phyloP scores from a whole-genome alignment of 2,329 filamentous ascomycete genomes.

The Aspergillus fijiensis region DNA sequence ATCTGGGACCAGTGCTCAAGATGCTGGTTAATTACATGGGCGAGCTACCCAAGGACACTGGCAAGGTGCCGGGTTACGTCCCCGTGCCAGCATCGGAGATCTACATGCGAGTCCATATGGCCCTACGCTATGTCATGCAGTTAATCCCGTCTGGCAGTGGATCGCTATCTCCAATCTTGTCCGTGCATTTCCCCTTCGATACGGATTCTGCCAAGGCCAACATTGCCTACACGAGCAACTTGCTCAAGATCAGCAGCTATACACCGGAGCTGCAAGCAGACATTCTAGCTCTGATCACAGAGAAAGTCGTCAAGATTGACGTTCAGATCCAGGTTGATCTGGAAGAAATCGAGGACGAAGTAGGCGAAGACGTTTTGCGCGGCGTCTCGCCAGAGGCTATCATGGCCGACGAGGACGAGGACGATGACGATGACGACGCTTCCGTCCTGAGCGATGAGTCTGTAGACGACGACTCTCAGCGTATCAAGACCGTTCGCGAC shows the following conservation, averaged over 20 bases:
- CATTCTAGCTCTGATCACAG: slow-evolving; percentile 78
- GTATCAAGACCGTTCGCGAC: slow-evolving; percentile 69
- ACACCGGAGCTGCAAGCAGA: slow-evolving; percentile 75
- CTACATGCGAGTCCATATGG: slow-evolving; percentile 71
- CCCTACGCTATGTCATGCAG: slow-evolving; percentile 71
- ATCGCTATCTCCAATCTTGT: slow-evolving; percentile 66
- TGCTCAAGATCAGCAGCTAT: slow-evolving; percentile 75
- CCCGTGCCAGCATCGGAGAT: slow-evolving; percentile 64
- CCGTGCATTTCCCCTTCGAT: slow-evolving; percentile 70
- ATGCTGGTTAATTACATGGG: slow-evolving; percentile 81
- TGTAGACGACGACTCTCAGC: slow-evolving; percentile 45
- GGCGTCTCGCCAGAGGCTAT: slow-evolving; percentile 38
- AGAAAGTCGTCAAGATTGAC: slow-evolving; percentile 88
- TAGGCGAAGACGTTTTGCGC: slow-evolving; percentile 67
- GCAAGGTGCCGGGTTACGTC: slow-evolving; percentile 55
- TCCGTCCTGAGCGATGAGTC: slow-evolving; percentile 61
- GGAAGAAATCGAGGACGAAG: slow-evolving; percentile 87
- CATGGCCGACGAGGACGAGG: slow-evolving; percentile 34
- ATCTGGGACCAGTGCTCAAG: slow-evolving; percentile 69
- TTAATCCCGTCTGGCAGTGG: slow-evolving; percentile 78
- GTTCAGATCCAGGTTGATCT: slow-evolving; percentile 92
- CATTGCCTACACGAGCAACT: slow-evolving; percentile 82
- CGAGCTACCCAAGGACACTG: slow-evolving; percentile 55
- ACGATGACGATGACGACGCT: slow-evolving; percentile 67
- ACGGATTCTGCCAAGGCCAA: slow-evolving; percentile 77